Evolutionary conservation across 2,329 filamentous ascomycete species (phyloP).

Genomic region (Apiospora koreana): DNA sequence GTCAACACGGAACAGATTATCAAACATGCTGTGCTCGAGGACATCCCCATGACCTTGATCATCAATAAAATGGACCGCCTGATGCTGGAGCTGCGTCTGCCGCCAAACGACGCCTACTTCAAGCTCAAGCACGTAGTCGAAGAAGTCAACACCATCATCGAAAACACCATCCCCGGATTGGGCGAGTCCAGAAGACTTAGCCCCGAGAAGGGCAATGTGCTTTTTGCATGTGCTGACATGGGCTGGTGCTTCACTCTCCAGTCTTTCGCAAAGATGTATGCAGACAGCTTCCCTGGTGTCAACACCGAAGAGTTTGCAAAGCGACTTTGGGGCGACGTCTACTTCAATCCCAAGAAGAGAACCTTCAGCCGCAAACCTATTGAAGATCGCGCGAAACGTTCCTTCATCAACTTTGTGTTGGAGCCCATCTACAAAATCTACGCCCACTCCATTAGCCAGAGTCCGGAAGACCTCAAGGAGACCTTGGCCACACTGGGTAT

Average conservation of each 20-base stretch:
- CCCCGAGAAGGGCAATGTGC: slow-evolving; percentile 97
- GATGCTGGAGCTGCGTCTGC: slow-evolving; percentile 90
- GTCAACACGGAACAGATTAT: slow-evolving; percentile 97
- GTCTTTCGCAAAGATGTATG: slow-evolving; percentile 96
- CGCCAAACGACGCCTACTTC: slow-evolving; percentile 95
- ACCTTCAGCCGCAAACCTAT: slow-evolving; percentile 81
- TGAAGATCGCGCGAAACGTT: slow-evolving; percentile 78
- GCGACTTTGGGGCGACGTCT: slow-evolving; percentile 94
- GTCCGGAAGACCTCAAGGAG: slow-evolving; percentile 77
- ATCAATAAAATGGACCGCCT: slow-evolving; percentile 98
- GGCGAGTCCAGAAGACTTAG: slow-evolving; percentile 82
- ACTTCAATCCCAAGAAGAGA: slow-evolving; percentile 87
- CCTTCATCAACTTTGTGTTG: slow-evolving; percentile 91
- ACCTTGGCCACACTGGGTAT: slow-evolving; percentile 83
- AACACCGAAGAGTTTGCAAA: slow-evolving; percentile 81
- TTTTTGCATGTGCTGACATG: slow-evolving; percentile 91
- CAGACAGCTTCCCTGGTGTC: slow-evolving; percentile 80
- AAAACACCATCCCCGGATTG: slow-evolving; percentile 78
- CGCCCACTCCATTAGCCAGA: slow-evolving; percentile 91
- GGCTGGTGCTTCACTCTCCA: slow-evolving; percentile 95
- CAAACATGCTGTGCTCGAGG: slow-evolving; percentile 89
- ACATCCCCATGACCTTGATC: slow-evolving; percentile 83
- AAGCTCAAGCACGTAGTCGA: slow-evolving; percentile 99
- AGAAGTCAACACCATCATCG: slow-evolving; percentile 94
- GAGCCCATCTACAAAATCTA: slow-evolving; percentile 98